Base-by-base conservation (phyloP, 169 alveolate species). In the Cryptosporidium sp. region DNA sequence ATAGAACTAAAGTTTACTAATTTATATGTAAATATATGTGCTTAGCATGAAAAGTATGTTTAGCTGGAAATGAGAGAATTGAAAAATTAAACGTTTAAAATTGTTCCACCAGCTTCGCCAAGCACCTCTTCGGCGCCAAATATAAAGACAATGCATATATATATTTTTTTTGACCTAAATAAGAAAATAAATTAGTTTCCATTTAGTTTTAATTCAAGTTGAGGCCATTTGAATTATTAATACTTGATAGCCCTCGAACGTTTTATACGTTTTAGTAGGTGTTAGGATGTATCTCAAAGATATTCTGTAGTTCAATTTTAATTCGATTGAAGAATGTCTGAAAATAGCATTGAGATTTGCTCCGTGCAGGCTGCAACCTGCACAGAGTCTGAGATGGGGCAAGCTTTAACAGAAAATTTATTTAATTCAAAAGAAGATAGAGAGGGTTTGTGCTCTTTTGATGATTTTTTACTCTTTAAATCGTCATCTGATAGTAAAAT, bases 121-220 rank as follows among this genome's bases (percentile, higher is more conserved):
- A 55, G 21, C 29, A 55, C 35, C 7, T 52, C 10, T 26, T 55
- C 9, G 67, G 67, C 67, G 67, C 67, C 67, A 55, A 51, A 55
- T 9, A 8, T 55, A 23, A 55, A 55, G 67, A 55, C 67, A 55
- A 18, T n/a, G 67, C 67, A 55, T 55, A 55, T 55, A 55, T 55
- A 1, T 55, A 55, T 55, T 18, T 55, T 37, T 55, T 55, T 55
- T 55, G 67, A 55, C 67, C 35, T 51, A 6, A 41, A 41, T 0
- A 5, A 3, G 67, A 26, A 14, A 55, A n/a, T 55, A 23, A 23
- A 55, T 23, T 55, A 23, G 35, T 55, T 55, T 55, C 35, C 67
- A 55, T 55, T 55, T 55, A 55, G 67, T 55, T 55, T 23, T n/a
- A 55, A 55, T 55, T 23, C 67, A 55, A 55, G 35, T 55, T 12